These are phyloP conservation scores for Wickerhamomyces mucosus DNA, from an alignment of 805 yeast genomes.

Conservation along the genomic window DNA sequence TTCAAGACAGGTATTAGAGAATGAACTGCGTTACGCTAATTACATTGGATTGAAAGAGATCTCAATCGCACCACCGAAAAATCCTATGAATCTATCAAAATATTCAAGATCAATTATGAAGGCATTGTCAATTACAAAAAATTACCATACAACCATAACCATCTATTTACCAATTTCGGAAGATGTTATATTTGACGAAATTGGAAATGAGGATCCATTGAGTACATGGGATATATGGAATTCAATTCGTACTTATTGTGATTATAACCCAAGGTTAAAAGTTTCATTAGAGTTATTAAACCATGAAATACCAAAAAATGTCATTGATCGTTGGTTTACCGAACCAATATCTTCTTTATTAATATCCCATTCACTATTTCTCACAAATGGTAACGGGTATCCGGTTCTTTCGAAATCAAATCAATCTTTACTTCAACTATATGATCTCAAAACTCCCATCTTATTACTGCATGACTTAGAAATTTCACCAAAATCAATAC, in stretches of 20 bases:
- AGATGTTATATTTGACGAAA: constrained; percentile 25
- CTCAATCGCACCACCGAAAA: constrained; percentile 56
- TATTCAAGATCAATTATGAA: constrained; percentile 36
- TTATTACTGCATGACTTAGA: constrained; percentile 47
- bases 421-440: constrained; percentile 38
- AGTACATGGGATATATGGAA: constrained; percentile 76
- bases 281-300: constrained; percentile 62
- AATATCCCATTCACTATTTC: constrained; percentile 45
- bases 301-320: constrained; percentile 48
- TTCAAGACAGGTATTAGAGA: constrained; percentile 45
- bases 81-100: constrained; percentile 39
- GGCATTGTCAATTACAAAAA: constrained; percentile 22
- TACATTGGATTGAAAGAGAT: constrained; percentile 48
- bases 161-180: constrained; percentile 42
- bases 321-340: constrained; percentile 54
- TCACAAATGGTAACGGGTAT: constrained; percentile 48
- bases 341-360: constrained; percentile 57
- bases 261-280: constrained; percentile 46
- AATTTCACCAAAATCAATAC: constrained; percentile 28
- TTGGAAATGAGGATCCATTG: constrained; percentile 20
- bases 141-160: constrained; percentile 25
- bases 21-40: constrained; percentile 50
- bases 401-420: constrained; percentile 56
- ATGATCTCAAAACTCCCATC: constrained; percentile 31
- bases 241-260: constrained; percentile 45